Conservation (phyloP, 768 basidiomycete genomes). For the Tricholoma sp. region DNA sequence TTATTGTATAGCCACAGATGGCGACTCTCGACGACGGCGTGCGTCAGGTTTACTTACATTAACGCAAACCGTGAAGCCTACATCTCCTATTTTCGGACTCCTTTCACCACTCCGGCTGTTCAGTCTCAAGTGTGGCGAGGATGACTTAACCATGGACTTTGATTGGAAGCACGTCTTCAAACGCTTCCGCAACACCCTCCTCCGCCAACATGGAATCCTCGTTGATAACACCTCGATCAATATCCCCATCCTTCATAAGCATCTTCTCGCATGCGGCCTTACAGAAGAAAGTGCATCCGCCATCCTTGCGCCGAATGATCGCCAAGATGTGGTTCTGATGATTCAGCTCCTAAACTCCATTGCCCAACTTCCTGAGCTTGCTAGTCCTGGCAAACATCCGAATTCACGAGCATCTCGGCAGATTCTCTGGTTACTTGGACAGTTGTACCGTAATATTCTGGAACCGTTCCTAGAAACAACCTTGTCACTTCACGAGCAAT, state of each 20-base stretch:
- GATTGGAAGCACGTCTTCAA: constrained; percentile 28
- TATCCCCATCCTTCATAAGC: constrained; percentile 9
- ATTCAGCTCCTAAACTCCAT: background rate
- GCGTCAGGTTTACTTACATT: background rate
- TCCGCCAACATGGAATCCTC: constrained; percentile 18
- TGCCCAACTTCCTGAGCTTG: background rate
- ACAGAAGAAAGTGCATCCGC: background rate
- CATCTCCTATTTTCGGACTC: background rate
- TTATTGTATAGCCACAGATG: background rate
- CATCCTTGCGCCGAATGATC: constrained; percentile 21
- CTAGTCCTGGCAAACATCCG: background rate
- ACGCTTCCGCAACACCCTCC: constrained; percentile 18
- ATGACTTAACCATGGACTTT: constrained; percentile 24
- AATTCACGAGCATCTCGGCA: background rate
- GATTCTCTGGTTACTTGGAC: background rate
- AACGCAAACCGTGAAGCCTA: background rate
- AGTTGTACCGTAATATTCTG: background rate
- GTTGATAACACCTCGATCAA: constrained; percentile 18
- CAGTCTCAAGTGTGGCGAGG: constrained; percentile 13
- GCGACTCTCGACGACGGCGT: background rate
- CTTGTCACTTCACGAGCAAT: background rate
- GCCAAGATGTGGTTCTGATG: background rate
- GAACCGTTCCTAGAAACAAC: background rate
- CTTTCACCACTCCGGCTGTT: background rate
- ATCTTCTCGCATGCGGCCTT: constrained; percentile 13